Evolutionary conservation across 495 filamentous ascomycete species (phyloP).

Genomic region (Astrocystis sublimbata): DNA sequence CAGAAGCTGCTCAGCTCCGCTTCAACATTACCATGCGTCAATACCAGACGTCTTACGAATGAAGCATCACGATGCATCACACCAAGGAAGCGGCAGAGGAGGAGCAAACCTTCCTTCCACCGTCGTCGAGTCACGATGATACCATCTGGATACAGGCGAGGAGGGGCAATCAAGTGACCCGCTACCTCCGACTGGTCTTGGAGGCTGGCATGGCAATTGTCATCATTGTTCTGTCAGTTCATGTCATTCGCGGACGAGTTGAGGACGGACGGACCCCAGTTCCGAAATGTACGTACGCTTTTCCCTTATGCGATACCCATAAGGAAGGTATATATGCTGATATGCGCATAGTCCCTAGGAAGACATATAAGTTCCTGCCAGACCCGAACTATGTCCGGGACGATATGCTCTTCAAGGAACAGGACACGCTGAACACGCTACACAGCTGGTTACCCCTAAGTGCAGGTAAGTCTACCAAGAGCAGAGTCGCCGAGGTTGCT

Average conservation of each 20-base stretch:
- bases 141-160: slow-evolving; percentile 19
- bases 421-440: slow-evolving; percentile 41
- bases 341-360: slow-evolving; percentile 38
- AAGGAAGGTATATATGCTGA: neutral
- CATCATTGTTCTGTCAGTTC: slow-evolving; percentile 21
- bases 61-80: slow-evolving; percentile 18
- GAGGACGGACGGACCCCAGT: slow-evolving; percentile 21
- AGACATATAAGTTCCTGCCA: slow-evolving; percentile 43
- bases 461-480: slow-evolving; percentile 28
- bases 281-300: slow-evolving; percentile 29
- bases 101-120: slow-evolving; percentile 35
- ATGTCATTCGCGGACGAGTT: slow-evolving; percentile 16
- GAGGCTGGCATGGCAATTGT: slow-evolving; percentile 28
- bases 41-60: neutral
- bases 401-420: slow-evolving; percentile 47
- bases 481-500: neutral
- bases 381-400: slow-evolving; percentile 41
- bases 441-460: slow-evolving; percentile 50
- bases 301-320: neutral
- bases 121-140: slow-evolving; percentile 10
- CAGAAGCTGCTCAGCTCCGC: neutral
- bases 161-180: neutral
- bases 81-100: slow-evolving; percentile 30
- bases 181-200: slow-evolving; percentile 26
- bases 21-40: neutral